Base-by-base conservation (phyloP, 2,329 filamentous ascomycete species). In the Podosphaera xanthii region DNA sequence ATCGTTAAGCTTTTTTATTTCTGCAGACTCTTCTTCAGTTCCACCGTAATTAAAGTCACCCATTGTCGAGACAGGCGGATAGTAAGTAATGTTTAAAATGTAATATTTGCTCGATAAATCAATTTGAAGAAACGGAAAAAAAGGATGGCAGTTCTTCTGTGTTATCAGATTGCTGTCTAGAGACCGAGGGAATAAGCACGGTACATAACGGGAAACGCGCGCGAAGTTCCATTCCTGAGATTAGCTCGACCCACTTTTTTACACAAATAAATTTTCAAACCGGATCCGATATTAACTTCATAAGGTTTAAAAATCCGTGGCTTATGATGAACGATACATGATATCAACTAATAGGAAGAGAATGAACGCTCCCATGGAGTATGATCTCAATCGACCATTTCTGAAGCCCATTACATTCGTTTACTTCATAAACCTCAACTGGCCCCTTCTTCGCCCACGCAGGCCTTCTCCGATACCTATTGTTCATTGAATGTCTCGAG, bases 1-100 rank as follows among this genome's bases (percentile, higher is more conserved):
- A 59, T 76, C 74, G 65, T 86, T 82, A 62, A 91, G 78, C 72
- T 86, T 87, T 73, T 81, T 86, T 67, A 94, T 80, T 73, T 91
- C 86, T 63, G 79, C 79, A 70, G 85, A 87, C 73, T 92, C 87
- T 72, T 91, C 87, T 46, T 91, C 86, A 33, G 81, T 79, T 67
- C 82, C 81, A 66, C 83, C 83, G 70, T 80, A 88, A 67, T 81
- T 77, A 71, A 84, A 84, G 71, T 88, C 85, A 66, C 80, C 79
- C 84, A 88, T 88, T 64, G 58, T 65, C 59, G 61, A 59, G 48
- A 63, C 42, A 59, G 12, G 10, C 40, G 10, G 3, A 3, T 12
- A 14, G 3, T 7, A 44, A 4, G 40, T 14, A 12, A 44, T 40
- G 10, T 12, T 3, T 44, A 1, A 36, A n/a, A 2, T 38, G 8